Conservation (phyloP, 192 early-diverging fungal genomes). For the Backusella liffmaniae region DNA sequence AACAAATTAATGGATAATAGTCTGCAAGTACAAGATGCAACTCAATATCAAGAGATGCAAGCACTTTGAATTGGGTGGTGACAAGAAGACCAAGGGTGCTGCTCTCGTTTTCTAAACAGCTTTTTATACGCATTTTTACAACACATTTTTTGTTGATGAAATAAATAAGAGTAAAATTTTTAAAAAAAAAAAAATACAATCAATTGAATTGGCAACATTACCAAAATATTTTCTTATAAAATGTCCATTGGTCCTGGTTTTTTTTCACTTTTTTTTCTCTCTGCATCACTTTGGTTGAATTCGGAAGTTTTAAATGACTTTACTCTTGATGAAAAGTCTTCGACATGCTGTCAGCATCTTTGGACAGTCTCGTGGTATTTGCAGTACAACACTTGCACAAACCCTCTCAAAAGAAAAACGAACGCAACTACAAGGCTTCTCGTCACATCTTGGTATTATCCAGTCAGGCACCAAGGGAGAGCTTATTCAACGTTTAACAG, state of each 20-base stretch:
- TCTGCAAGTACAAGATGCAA: conserved; percentile 99
- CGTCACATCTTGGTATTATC: conserved; percentile 6
- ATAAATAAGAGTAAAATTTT: conserved; percentile 2
- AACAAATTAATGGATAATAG: neutral
- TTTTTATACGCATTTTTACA: conserved; percentile 9
- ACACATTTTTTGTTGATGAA: conserved; percentile 4
- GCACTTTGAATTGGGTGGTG: conserved; percentile 99
- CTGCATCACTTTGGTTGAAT: too few species aligned
- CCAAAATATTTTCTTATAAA: neutral
- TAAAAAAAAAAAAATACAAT: neutral
- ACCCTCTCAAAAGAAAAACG: conserved; percentile 16
- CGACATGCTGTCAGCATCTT: neutral
- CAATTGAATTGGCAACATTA: neutral
- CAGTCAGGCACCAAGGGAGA: conserved; percentile 15
- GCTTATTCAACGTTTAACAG: conserved; percentile 4
- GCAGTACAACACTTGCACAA: neutral
- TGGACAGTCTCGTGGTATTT: neutral
- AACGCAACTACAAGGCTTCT: conserved; percentile 6
- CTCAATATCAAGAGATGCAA: conserved; percentile 98
- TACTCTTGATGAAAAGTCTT: neutral
- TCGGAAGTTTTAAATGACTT: neutral
- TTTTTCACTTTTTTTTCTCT: neutral
- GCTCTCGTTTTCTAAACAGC: conserved; percentile 81
- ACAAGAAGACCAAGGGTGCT: conserved; percentile 92
- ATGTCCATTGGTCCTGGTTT: neutral